Base-by-base conservation (phyloP, 331 rosid species). In the Acacia pycnantha region DNA sequence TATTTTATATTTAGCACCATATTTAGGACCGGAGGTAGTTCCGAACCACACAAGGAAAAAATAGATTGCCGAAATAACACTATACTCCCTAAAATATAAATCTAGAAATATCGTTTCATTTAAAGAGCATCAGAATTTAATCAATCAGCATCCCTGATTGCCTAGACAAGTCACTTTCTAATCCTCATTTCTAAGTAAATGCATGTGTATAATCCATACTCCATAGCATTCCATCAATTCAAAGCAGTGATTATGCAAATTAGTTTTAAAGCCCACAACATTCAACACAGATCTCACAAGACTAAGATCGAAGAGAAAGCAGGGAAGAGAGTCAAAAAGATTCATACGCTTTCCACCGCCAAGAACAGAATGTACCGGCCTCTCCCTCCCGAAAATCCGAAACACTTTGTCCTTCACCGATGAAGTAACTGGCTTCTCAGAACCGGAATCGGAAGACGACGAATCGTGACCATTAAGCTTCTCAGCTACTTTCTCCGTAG, bases 331-430 rank as follows among this genome's bases (percentile, higher is more conserved):
- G 70, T 70, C 27, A 85, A 27, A 51, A 65, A 3, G 33, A 70
- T 75, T 31, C 88, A n/a, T 94, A 96, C 99, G 84, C 85, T 94
- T 96, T 88, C 99, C 98, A 4, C 97, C 99, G 70, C 98, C 97
- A 40, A 96, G 78, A 74, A 94, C 90, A 31, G 90, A 83, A 77
- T 94, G 97, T 35, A 92, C 94, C 0, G 99, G 97, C 69, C 41
- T 89, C 84, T 96, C 97, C 73, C 98, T 81, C 7, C 98, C 98
- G 58, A 94, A 94, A 26, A 93, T 88, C 31, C 98, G 92, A 86
- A 54, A 92, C 33, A 90, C 82, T 83, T 93, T 89, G 22, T 86
- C 78, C 91, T 91, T 89, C 11, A 83, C 47, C 0, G 92, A 46
- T 0, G 90, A 82, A 12, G 88, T 41, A 0, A 67, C 87, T 12